A percentile compares a stretch with the other conserved stretches of the same genome.
Conservation (phyloP, 2,329 filamentous ascomycete species). For the Aciculosporium take region DNA sequence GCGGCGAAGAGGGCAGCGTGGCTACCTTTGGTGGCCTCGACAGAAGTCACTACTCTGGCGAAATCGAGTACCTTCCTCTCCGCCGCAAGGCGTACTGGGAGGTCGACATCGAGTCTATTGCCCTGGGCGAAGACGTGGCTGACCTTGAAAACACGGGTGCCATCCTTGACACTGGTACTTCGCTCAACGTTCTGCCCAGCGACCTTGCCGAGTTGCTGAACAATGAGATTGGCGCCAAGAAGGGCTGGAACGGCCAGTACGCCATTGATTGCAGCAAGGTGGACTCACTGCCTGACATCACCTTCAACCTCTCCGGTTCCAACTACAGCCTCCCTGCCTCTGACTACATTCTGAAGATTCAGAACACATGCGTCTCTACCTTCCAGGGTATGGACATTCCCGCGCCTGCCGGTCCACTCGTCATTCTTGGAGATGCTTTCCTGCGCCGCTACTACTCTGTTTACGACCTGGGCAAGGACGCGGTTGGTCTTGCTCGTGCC, state of each 20-base stretch:
- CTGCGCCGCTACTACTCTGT: slow-evolving; percentile 85
- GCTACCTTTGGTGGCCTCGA: slow-evolving; percentile 83
- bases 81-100: slow-evolving; percentile 99
- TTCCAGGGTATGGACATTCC: slow-evolving; percentile 96
- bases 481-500: slow-evolving; percentile 77
- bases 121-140: slow-evolving; percentile 71
- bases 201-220: slow-evolving; percentile 92
- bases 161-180: slow-evolving; percentile 96
- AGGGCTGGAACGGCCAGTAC: slow-evolving; percentile 95
- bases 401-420: slow-evolving; percentile 75
- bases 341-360: slow-evolving; percentile 93
- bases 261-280: slow-evolving; percentile 79
- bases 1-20: slow-evolving; percentile 61
- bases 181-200: slow-evolving; percentile 84
- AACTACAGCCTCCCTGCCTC: slow-evolving; percentile 81
- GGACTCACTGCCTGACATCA: slow-evolving; percentile 72
- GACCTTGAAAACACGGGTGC: slow-evolving; percentile 90
- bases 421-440: slow-evolving; percentile 84
- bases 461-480: slow-evolving; percentile 82
- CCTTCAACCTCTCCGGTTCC: slow-evolving; percentile 78
- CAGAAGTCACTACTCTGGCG: slow-evolving; percentile 63
- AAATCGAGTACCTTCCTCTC: slow-evolving; percentile 85
- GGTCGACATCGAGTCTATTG: slow-evolving; percentile 86
- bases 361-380: slow-evolving; percentile 89
- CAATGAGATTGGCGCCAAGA: slow-evolving; percentile 95